Percentiles rank a stretch among this genome's conserved stretches.
These are phyloP conservation scores for Cyanidioschyzon merolae DNA, from an alignment of 23 red algal genomes.

Conservation along the genomic window DNA sequence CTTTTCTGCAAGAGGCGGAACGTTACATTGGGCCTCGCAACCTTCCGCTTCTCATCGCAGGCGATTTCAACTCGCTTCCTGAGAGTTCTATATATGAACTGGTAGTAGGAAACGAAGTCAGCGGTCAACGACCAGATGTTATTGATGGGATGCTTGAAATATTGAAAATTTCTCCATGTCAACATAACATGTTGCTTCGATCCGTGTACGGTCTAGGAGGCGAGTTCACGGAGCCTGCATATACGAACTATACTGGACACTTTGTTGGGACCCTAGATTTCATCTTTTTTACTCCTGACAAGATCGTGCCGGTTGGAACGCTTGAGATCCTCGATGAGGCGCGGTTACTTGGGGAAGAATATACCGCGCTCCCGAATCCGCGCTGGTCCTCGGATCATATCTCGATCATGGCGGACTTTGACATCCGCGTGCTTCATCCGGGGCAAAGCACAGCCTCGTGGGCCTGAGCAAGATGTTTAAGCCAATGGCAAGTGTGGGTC, in stretches of 20 bases:
- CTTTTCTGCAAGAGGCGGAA: slow-evolving; percentile 76
- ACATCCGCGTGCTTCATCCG: neutral
- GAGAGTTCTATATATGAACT: slow-evolving; percentile 84
- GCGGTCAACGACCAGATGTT: slow-evolving; percentile 43
- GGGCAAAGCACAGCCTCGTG: neutral
- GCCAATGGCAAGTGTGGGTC: too few relatives aligned
- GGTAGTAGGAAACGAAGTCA: slow-evolving; percentile 39
- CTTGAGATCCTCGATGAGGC: slow-evolving; percentile 57
- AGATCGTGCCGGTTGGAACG: slow-evolving; percentile 38
- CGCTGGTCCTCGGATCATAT: slow-evolving; percentile 28
- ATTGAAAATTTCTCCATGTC: slow-evolving; percentile 37
- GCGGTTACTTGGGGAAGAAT: slow-evolving; percentile 32
- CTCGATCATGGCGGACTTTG: slow-evolving; percentile 26
- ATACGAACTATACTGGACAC: slow-evolving; percentile 84
- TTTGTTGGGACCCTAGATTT: slow-evolving; percentile 91
- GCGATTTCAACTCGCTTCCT: slow-evolving; percentile 83
- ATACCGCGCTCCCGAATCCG: slow-evolving; percentile 20
- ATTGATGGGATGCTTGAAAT: slow-evolving; percentile 39
- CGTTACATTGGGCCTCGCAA: slow-evolving; percentile 4
- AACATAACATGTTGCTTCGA: slow-evolving; percentile 53
- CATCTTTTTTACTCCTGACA: slow-evolving; percentile 61
- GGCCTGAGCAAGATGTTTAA: too few relatives aligned
- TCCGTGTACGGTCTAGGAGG: slow-evolving; percentile 53
- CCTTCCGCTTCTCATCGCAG: slow-evolving; percentile 57
- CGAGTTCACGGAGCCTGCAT: slow-evolving; percentile 51